Conservation (phyloP, 352 stramenopile genomes). For the Globisporangium abappressorium region DNA sequence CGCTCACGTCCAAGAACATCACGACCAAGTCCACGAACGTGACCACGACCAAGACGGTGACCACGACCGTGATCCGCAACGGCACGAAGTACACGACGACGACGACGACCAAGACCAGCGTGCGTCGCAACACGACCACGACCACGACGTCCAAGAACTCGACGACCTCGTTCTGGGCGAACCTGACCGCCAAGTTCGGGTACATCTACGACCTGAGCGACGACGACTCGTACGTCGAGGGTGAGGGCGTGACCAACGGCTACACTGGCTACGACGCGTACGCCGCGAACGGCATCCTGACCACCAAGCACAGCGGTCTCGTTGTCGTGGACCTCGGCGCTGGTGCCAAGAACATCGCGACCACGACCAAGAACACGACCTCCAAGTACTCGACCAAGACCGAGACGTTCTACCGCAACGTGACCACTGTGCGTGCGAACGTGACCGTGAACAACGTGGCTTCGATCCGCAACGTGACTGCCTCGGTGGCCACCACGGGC, state of each 20-base stretch:
- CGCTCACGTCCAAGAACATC: conserved; percentile 30
- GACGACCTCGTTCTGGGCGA: conserved; percentile 29
- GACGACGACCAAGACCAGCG: conserved; percentile 39
- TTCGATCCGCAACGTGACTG: conserved; percentile 32
- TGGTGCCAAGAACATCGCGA: background rate
- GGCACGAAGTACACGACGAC: conserved; percentile 54
- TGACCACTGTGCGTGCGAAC: conserved; percentile 34
- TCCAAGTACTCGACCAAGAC: conserved; percentile 20
- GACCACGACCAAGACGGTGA: conserved; percentile 41
- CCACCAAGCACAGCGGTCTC: conserved; percentile 55
- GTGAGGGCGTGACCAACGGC: conserved; percentile 39
- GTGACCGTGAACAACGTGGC: conserved; percentile 38
- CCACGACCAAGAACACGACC: conserved; percentile 22
- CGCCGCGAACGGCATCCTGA: conserved; percentile 30
- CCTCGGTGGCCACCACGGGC: conserved; percentile 45
- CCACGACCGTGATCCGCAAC: conserved; percentile 45
- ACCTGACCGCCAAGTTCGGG: conserved; percentile 32
- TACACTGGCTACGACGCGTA: conserved; percentile 50
- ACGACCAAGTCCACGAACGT: conserved; percentile 47
- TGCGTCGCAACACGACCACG: conserved; percentile 35
- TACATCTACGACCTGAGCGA: conserved; percentile 54
- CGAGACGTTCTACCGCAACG: conserved; percentile 35
- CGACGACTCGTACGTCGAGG: conserved; percentile 29
- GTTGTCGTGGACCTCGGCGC: conserved; percentile 35
- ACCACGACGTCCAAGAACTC: conserved; percentile 20